These are phyloP conservation scores for Daedalea quercina DNA, from an alignment of 768 basidiomycete genomes.

Conservation along the genomic window DNA sequence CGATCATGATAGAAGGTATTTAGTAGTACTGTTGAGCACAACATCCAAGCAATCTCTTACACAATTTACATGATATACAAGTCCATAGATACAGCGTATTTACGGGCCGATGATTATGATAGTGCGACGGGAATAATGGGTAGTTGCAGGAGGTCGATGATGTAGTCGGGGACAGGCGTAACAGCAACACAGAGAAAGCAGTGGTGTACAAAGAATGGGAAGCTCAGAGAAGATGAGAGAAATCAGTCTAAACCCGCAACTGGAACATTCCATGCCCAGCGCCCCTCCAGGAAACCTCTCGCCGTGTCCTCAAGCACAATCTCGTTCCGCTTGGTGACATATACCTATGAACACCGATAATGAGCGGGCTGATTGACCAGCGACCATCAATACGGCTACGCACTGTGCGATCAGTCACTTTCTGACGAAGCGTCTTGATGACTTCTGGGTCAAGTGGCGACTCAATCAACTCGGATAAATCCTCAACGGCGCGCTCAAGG, in stretches of 20 bases:
- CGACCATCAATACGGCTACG: constrained; percentile 17
- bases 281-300: constrained; percentile 71
- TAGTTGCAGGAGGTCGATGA: too few relatives aligned
- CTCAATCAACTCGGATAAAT: constrained; percentile 88
- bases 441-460: constrained; percentile 82
- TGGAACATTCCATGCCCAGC: constrained; percentile 75
- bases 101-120: too few relatives aligned
- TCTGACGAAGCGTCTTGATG: constrained; percentile 77
- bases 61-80: too few relatives aligned
- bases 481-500: constrained; percentile 91
- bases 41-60: too few relatives aligned
- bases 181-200: too few relatives aligned
- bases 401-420: constrained; percentile 94
- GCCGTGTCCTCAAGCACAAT: constrained; percentile 95
- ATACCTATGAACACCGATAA: constrained; percentile 42
- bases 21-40: too few relatives aligned
- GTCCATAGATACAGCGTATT: too few relatives aligned
- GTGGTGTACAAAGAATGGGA: too few relatives aligned
- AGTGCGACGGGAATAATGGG: too few relatives aligned
- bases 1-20: too few relatives aligned
- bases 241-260: constrained; percentile 62
- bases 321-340: constrained; percentile 95
- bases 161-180: too few relatives aligned
- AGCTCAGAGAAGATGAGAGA: too few relatives aligned
- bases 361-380: background rate